Base-by-base conservation (phyloP, 164 flowering plant genomes). In the Annona squamosa region DNA sequence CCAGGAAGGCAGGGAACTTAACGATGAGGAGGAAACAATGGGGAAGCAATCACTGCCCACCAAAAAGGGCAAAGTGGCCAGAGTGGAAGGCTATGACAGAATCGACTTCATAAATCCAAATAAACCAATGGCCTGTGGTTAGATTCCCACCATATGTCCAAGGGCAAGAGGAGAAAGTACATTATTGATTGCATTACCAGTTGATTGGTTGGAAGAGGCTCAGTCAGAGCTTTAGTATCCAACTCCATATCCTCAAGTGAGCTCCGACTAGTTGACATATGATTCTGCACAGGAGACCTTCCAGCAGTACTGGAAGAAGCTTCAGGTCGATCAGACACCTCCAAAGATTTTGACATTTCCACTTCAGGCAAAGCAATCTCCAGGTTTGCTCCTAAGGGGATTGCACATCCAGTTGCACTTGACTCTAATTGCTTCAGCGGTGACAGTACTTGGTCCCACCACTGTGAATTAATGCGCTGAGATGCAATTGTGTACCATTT, bases 131-230 rank as follows among this genome's bases (percentile, higher is more conserved):
- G 37, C 37, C 37, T 26, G 37, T 26, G 37, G 37, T 26, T 26
- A 26, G 37, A 26, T 26, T 72, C 4, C 45, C 48, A 4, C 16
- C 5, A 16, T 9, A 42, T 1, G 12, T 63, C 59, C 13, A 10
- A 52, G 59, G 59, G 59, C 59, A 7, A 7, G 59, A 52, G 59
- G 9, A 4, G 9, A 52, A 52, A 7, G 13, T 52, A 52, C 59
- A 52, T 52, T 16, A 52, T 52, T 52, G 59, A 16, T 2, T 52
- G 19, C 26, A 62, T 70, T 72, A 88, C 99, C 93, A 88, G 99
- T 79, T 95, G 99, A 82, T 89, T 93, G 46, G 94, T 90, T 41
- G 99, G 99, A 84, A 95, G 98, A 71, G 99, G 98, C 79, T 95
- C 99, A 59, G 96, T 91, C 72, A 95, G 82, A 47, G 97, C 98